Base-by-base conservation (phyloP, 768 basidiomycete genomes). In the Fomitopsis pulvina region DNA sequence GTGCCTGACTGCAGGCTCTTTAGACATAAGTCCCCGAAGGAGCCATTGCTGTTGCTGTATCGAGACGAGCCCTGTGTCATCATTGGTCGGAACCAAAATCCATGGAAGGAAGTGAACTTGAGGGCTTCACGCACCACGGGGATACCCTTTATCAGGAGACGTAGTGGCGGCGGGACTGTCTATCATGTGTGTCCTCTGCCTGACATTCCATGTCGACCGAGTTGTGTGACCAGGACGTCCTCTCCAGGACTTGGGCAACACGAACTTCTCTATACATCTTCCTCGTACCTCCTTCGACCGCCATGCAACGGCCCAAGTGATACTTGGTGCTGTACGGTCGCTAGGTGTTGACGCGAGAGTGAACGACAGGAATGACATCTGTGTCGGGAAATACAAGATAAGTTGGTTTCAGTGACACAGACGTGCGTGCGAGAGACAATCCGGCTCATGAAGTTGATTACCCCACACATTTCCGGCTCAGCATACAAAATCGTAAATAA, bases 81-180 rank as follows among this genome's bases (percentile, higher is more conserved):
- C 47, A 90, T 98, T 48, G 95, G 95, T 0, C 74, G 95, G 46
- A 94, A 97, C 64, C 96, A 99, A 71, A 97, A 96, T 57, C 95
- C 94, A 14, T 98, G 95, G 95, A 96, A 92, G 63, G 95, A 99
- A 62, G 83, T 93, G 57, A 94, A 95, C 58, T 76, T 94, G 43
- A 53, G 62, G 5, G 74, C 78, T 1, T 71, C 92, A 5, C 65
- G 68, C 10, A 50, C 65, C 38, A 65, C 71, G 1, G 73, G 71
- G 3, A 75, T 92, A 16, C 89, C 89, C 0, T 87, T 91, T 60
- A 76, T 98, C 27, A 74, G 95, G 34, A 73, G 95, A 48, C 74
- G 87, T 48, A 94, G 92, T 57, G 96, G 95, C 7, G 95, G 95
- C 14, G 95, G 95, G 11, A 90, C 95, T 0, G 95, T 99, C 2